Base-by-base conservation (phyloP, 2,329 filamentous ascomycete species). In the Aspergillus pseudoglaucus region DNA sequence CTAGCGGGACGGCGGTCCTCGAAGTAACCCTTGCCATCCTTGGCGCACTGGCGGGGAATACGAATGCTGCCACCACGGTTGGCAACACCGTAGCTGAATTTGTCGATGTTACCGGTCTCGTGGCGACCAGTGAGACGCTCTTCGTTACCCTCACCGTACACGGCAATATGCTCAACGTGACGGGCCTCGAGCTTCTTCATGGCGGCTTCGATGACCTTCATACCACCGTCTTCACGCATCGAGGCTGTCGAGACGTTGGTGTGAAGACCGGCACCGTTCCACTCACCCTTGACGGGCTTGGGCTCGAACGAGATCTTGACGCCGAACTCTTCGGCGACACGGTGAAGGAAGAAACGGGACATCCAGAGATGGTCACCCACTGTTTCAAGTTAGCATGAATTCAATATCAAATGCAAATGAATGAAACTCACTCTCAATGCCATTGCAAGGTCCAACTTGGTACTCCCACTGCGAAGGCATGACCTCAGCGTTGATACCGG, bases 381-480 rank as follows among this genome's bases (percentile, higher is more conserved):
- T 85, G 58, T 44, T 35, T 52, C 38, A 45, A 22, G 22, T 61
- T 64, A 67, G 68, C 58, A 52, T 49, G 42, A 25, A 43, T 27
- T 39, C 42, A 45, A 30, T 4, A 35, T 12, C 10, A 12, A 10
- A 14, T 30, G 9, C 22, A 8, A 8, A 22, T 4, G 15, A 17
- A 39, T 15, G 44, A 30, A 46, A 77, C 82, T 75, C 72, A 88
- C 85, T 87, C 69, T 84, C 77, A 62, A 96, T 96, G 55, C 90
- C 91, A 47, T 77, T 72, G 74, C 88, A 95, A 55, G 91, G 91
- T 49, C 91, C 91, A 63, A 96, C 88, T 71, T 96, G 91, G 83
- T 88, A 96, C 73, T 97, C 91, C 91, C 91, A 97, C 75, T 96
- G 91, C 52, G 87, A 90, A 55, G 90, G 87, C 88, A 96, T 95